Evolutionary conservation across 352 stramenopile genomes (phyloP).

Genomic region (Pythium brachiatum): DNA sequence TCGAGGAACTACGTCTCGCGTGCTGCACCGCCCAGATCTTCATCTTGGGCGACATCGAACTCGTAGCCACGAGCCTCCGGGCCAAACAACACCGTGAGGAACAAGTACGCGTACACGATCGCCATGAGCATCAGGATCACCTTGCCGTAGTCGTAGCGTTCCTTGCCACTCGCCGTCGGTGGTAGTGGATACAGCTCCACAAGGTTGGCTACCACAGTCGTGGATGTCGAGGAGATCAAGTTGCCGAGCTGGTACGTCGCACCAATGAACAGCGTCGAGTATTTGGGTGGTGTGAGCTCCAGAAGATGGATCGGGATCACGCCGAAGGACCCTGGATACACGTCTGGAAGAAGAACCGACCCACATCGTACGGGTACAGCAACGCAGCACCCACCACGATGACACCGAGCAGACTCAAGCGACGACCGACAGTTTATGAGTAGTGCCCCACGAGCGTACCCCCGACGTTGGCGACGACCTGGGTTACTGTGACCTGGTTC

Average conservation of each 20-base stretch:
- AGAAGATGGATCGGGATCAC: constrained; percentile 56
- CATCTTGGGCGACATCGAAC: constrained; percentile 13
- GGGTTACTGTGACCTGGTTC: constrained; percentile 44
- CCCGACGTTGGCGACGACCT: constrained; percentile 50
- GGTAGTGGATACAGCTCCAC: constrained; percentile 41
- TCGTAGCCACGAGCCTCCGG: constrained; percentile 46
- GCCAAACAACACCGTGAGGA: constrained; percentile 41
- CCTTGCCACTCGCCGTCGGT: constrained; percentile 25
- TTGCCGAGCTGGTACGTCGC: constrained; percentile 55
- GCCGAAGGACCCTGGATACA: constrained; percentile 47
- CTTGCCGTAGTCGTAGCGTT: constrained; percentile 51
- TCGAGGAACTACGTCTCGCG: constrained; percentile 27
- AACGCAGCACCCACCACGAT: constrained; percentile 30
- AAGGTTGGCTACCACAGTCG: constrained; percentile 46
- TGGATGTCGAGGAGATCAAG: constrained; percentile 46
- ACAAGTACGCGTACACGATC: constrained; percentile 40
- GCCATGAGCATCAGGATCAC: constrained; percentile 48
- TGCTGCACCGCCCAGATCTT: constrained; percentile 32
- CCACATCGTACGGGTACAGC: constrained; percentile 33
- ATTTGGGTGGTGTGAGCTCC: constrained; percentile 52
- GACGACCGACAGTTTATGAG: constrained; percentile 48
- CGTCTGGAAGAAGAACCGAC: constrained; percentile 50
- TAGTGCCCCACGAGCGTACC: constrained; percentile 54
- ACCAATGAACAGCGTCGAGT: constrained; percentile 44
- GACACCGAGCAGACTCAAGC: constrained; percentile 41